Conservation (phyloP, 352 stramenopile genomes). For the Aphanomyces astaci region DNA sequence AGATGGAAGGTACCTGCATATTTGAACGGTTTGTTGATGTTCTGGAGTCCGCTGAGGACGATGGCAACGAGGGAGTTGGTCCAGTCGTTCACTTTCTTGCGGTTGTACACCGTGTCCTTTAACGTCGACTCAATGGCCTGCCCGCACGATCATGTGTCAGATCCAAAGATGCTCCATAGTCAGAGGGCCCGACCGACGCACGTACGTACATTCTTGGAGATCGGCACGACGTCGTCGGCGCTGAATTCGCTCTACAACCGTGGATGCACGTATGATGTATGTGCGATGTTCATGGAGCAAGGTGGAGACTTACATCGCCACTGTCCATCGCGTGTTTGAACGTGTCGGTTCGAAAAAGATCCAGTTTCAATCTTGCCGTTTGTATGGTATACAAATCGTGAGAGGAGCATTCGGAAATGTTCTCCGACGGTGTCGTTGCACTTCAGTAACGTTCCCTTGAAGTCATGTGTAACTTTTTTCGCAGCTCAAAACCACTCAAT, state of each 20-base stretch:
- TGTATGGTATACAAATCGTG: slow-evolving; percentile 17
- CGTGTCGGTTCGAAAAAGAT: neutral
- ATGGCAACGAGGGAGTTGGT: slow-evolving; percentile 70
- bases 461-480: no score
- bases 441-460: no score
- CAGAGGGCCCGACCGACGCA: no score
- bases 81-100: slow-evolving; percentile 82
- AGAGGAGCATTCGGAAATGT: neutral
- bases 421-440: neutral
- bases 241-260: slow-evolving; percentile 21
- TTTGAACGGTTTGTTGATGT: slow-evolving; percentile 84
- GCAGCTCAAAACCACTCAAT: neutral
- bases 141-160: neutral
- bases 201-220: slow-evolving; percentile 19
- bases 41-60: slow-evolving; percentile 73
- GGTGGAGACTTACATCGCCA: slow-evolving; percentile 4
- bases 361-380: neutral
- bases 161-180: no score
- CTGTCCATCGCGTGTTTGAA: slow-evolving; percentile 12
- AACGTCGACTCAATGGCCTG: slow-evolving; percentile 66
- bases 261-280: neutral
- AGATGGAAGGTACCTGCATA: slow-evolving; percentile 22
- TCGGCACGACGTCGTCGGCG: slow-evolving; percentile 18
- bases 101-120: slow-evolving; percentile 79
- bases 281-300: neutral